Evolutionary conservation across 495 filamentous ascomycete genomes (phyloP).

Genomic region (Usnea hakonensis): DNA sequence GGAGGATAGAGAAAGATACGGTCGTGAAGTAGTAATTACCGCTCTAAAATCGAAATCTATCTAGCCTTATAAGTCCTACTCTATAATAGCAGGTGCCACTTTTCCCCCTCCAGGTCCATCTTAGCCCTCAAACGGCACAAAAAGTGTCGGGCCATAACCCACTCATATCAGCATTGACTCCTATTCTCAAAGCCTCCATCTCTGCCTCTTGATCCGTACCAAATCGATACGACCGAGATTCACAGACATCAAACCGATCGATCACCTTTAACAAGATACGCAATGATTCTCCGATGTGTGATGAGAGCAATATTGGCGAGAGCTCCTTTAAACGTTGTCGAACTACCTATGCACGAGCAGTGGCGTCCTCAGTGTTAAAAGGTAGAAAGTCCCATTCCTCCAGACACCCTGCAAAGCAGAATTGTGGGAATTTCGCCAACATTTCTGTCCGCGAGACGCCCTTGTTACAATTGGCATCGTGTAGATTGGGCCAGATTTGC

Average conservation of each 20-base stretch:
- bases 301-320: not conserved
- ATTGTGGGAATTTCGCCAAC: not conserved
- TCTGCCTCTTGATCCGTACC: not conserved
- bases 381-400: not conserved
- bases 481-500: not conserved
- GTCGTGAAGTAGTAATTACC: too few species aligned
- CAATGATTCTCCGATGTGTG: not conserved
- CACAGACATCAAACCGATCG: not conserved
- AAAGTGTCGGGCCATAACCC: not conserved
- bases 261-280: not conserved
- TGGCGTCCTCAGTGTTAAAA: not conserved
- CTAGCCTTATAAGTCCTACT: too few species aligned
- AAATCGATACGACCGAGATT: not conserved
- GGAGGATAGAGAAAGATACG: too few species aligned
- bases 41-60: too few species aligned
- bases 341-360: not conserved
- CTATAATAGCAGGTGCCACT: too few species aligned
- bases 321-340: not conserved
- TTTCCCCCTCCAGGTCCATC: too few species aligned
- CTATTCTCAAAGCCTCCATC: not conserved
- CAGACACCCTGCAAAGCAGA: not conserved
- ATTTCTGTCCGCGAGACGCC: not conserved
- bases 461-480: not conserved
- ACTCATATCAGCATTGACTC: not conserved
- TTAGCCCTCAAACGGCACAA: too few species aligned